Evolutionary conservation across 2,329 filamentous ascomycete species (phyloP), one percentile per base, ranked within the genome.

Genomic region (Trichoderma hamatum): DNA sequence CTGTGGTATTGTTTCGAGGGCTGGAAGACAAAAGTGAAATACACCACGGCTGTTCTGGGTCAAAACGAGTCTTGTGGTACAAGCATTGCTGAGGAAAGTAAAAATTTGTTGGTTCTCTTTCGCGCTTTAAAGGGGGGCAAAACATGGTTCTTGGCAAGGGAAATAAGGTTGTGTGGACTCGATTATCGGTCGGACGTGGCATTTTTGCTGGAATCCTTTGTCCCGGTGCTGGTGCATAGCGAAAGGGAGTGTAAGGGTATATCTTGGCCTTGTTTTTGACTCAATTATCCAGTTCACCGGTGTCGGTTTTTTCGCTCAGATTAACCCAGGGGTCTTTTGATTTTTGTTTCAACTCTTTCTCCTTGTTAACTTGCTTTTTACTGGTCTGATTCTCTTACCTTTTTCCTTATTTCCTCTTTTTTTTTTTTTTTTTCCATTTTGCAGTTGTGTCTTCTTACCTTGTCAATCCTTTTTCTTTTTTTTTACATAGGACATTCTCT

Each of bases 201-300:
- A 76, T 77, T 43, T 80, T 49, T 81, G 80, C 81, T 81, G 82
- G 80, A 81, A 78, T 78, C 75, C 75, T 77, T 77, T 76, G 78
- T 75, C 75, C 76, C 77, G 73, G 77, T 75, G 75, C 74, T 76
- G 79, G 77, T 81, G 80, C 80, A 82, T 82, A 82, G 80, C 80
- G 80, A 80, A 78, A 78, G 78, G 79, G 78, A 79, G 80, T 79
- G 79, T 80, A 73, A 75, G 76, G 79, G 74, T 78, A 77, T 78
- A 77, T 73, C 75, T 78, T 79, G 78, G 77, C 76, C 77, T 76
- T 79, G 78, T 9, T 43, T 75, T 77, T 78, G 78, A 76, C 71
- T 74, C 72, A 73, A 74, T 73, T 75, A 73, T 75, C 73, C 73
- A 75, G 75, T 75, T 79, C 69, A 69, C 70, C 73, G 72, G 73